Evolutionary conservation across 2,329 filamentous ascomycete genomes (phyloP), one percentile per base, ranked within the genome.

Genomic region (Arthrobotrys musiformis): DNA sequence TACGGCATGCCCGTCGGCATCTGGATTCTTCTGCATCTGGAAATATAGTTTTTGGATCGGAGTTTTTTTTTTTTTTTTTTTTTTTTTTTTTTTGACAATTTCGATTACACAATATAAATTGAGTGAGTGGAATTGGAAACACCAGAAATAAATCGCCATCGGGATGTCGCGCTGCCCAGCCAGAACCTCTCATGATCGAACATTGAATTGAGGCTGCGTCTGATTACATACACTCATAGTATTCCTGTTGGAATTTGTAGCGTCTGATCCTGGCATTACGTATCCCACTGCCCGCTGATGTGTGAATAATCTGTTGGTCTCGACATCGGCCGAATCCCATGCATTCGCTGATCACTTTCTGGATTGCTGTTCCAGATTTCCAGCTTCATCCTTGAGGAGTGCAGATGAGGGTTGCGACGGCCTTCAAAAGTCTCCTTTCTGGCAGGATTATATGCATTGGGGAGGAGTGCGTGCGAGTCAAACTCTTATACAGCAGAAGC

Each of bases 381-480:
- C 33, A 37, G 63, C 58, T 58, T 54, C 46, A 69, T 64, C 70
- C 62, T 75, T 58, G 69, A 60, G 56, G 46, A 22, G 19, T 61
- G 48, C 30, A 62, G 54, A 44, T 64, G 40, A 52, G 46, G 56
- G 68, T 44, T 61, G 61, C 67, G 9, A 40, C 54, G 19, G 19
- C 7, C 13, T 24, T 13, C 5, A 22, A 6, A 48, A 19, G 67
- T 40, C 50, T 63, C 33, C 40, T 35, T 40, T 54, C 33, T 46
- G 35, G 56, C 40, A 56, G 60, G 52, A 58, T 58, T 22, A 2
- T 42, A 15, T 42, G 8, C 52, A 15, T 37, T 9, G 2, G 26
- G 52, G 60, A 44, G 67, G 67, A 63, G 60, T 58, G 52, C 60
- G 67, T 48, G 42, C 67, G 58, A 70, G 67, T 70, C 67, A 62